A percentile compares a stretch with the other conserved stretches of the same genome.
These are phyloP conservation scores for Phaseolus lunatus DNA, from an alignment of 306 rosid species.

Conservation along the genomic window DNA sequence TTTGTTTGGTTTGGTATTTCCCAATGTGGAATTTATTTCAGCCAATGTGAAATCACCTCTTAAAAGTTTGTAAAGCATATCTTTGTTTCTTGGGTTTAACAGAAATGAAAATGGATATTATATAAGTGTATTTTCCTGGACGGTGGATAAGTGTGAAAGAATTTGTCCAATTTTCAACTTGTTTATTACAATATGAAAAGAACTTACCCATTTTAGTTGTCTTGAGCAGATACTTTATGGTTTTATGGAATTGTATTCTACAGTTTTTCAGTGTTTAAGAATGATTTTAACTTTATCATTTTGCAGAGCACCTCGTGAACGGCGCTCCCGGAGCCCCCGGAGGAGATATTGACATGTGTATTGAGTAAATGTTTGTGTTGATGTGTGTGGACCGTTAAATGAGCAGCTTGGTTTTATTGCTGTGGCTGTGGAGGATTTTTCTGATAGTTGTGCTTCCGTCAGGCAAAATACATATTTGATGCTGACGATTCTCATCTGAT, in stretches of 20 bases:
- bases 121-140: constrained; percentile 14
- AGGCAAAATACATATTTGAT: constrained; percentile 40
- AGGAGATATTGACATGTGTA: constrained; percentile 72
- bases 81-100: neutral
- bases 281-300: constrained; percentile 33
- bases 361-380: constrained; percentile 44
- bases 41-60: neutral
- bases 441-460: constrained; percentile 39
- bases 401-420: constrained; percentile 34
- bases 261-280: neutral
- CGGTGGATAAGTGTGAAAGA: neutral
- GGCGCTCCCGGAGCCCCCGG: constrained; percentile 97
- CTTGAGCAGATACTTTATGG: neutral
- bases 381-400: constrained; percentile 41
- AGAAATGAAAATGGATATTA: neutral
- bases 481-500: constrained; percentile 39
- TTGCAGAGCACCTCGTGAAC: constrained; percentile 77
- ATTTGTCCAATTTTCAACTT: constrained; percentile 17
- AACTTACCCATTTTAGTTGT: constrained; percentile 10
- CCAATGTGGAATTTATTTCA: neutral
- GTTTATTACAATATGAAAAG: neutral
- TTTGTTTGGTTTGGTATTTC: constrained; percentile 32
- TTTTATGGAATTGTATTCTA: neutral
- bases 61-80: constrained; percentile 11
- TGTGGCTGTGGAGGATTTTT: constrained; percentile 41